phyloP scores from a whole-genome alignment of 2,329 filamentous ascomycete genomes.

The Albifimbria verrucaria region DNA sequence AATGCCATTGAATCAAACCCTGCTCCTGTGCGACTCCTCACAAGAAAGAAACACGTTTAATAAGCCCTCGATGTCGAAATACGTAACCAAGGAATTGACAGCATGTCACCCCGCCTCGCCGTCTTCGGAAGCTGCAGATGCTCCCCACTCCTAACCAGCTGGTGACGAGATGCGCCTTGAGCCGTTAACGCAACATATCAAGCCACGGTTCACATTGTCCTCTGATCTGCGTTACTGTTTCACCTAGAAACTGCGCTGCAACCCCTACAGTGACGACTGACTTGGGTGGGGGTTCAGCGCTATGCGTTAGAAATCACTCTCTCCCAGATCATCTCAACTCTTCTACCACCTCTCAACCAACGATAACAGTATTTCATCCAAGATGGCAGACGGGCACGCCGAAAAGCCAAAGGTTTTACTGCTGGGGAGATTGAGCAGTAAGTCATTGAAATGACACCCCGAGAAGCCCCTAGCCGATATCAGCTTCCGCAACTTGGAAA shows the following conservation, averaged over 20 bases:
- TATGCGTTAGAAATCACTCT: neutral
- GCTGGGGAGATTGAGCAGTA: slow-evolving; percentile 36
- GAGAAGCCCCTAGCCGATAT: neutral
- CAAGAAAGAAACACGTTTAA: no score
- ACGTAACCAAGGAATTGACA: no score
- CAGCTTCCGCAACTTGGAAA: neutral
- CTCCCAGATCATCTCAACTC: no score
- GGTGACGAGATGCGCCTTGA: neutral
- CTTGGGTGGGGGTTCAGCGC: neutral
- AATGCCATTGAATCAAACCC: no score
- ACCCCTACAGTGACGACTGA: neutral
- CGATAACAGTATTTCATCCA: slow-evolving; percentile 13
- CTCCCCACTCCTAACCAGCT: neutral
- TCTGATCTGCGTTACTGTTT: neutral
- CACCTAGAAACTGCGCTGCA: neutral
- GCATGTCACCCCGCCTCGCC: neutral
- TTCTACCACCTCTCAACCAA: neutral
- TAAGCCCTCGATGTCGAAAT: no score
- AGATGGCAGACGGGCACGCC: neutral
- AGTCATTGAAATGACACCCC: slow-evolving; percentile 9
- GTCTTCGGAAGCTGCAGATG: neutral
- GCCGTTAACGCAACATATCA: neutral
- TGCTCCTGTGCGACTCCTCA: no score
- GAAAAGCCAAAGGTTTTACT: slow-evolving; percentile 34
- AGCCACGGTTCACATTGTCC: neutral